These are phyloP conservation scores for Populus hybrid DNA, from an alignment of 441 rosid species.

Conservation along the genomic window DNA sequence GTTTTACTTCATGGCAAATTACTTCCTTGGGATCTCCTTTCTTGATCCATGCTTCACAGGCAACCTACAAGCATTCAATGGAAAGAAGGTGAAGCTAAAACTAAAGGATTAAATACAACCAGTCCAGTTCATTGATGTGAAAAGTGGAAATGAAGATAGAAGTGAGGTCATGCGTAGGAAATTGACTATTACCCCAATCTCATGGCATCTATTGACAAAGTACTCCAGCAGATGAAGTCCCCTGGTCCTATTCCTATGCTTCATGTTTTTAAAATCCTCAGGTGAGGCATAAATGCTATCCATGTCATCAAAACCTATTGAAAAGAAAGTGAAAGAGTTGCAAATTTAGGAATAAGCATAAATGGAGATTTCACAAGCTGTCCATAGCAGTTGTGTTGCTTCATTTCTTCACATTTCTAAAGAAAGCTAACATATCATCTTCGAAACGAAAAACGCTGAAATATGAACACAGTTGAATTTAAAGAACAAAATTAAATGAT, in stretches of 20 bases:
- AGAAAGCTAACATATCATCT: background rate
- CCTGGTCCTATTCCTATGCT: constrained; percentile 52
- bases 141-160: too few species aligned
- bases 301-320: constrained; percentile 37
- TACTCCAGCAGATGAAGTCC: constrained; percentile 83
- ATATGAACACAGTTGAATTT: background rate
- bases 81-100: background rate
- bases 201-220: constrained; percentile 74
- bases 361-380: background rate
- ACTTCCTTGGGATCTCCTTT: constrained; percentile 83
- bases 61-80: constrained; percentile 42
- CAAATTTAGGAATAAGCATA: background rate
- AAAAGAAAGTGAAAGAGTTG: background rate
- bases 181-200: constrained; percentile 59
- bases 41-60: constrained; percentile 86
- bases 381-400: background rate
- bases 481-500: background rate
- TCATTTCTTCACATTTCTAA: background rate
- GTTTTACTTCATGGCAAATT: constrained; percentile 81
- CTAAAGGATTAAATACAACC: background rate
- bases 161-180: background rate
- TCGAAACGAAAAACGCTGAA: background rate
- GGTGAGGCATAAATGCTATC: constrained; percentile 64
- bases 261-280: constrained; percentile 64
- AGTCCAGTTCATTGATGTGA: background rate